Conservation (phyloP, 257 asterid species). For the Solanum gracilifrons region DNA sequence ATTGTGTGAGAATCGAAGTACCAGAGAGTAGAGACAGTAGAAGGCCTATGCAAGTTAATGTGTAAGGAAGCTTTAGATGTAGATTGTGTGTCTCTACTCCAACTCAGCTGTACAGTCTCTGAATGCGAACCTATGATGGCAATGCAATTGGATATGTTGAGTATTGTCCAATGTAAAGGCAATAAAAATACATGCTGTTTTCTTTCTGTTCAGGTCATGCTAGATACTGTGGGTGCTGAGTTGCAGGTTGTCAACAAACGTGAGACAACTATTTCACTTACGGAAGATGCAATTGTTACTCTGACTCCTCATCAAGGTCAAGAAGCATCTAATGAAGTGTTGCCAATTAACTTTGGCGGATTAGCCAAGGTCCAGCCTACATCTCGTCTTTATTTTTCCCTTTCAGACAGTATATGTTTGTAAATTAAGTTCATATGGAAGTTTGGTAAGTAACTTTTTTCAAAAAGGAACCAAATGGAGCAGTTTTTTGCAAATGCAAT, state of each 20-base stretch:
- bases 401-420: background rate
- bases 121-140: background rate
- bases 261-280: constrained; percentile 51
- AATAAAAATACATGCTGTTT: background rate
- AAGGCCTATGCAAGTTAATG: background rate
- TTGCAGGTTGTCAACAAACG: constrained; percentile 62
- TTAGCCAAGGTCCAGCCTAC: constrained; percentile 44
- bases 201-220: constrained; percentile 48
- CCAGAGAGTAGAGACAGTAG: background rate
- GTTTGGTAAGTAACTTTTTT: background rate
- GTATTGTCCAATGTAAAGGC: background rate
- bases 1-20: background rate
- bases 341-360: constrained; percentile 66
- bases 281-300: constrained; percentile 46
- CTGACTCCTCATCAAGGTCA: constrained; percentile 64
- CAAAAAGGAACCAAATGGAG: background rate
- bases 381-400: background rate
- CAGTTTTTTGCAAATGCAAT: background rate
- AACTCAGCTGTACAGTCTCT: background rate
- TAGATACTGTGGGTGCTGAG: constrained; percentile 74
- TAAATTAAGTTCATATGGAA: background rate
- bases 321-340: constrained; percentile 50
- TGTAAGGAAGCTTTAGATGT: background rate
- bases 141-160: background rate
- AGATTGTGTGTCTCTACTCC: background rate